Evolutionary conservation across 441 rosid species (phyloP).

Genomic region (Jatropha multifida): DNA sequence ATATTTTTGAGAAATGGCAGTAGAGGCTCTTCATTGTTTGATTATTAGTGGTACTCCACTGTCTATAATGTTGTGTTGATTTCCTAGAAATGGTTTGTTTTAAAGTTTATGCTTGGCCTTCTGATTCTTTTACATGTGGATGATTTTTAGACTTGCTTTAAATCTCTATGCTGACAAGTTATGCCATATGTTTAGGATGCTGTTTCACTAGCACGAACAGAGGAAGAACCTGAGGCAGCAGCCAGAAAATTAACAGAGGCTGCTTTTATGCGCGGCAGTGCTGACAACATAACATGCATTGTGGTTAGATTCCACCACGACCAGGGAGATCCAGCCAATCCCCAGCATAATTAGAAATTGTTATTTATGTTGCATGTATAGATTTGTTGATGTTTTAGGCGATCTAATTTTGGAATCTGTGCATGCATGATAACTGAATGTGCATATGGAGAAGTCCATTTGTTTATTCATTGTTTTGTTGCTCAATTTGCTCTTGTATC

Average conservation of each 20-base stretch:
- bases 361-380: conserved; percentile 21
- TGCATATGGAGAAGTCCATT: conserved; percentile 31
- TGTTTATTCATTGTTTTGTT: conserved; percentile 42
- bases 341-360: conserved; percentile 27
- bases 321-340: conserved; percentile 35
- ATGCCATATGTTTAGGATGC: conserved; percentile 66
- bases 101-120: neutral
- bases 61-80: neutral
- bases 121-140: neutral
- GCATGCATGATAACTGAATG: conserved; percentile 30
- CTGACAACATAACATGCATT: conserved; percentile 94
- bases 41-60: neutral
- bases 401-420: conserved; percentile 21
- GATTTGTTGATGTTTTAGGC: conserved; percentile 8
- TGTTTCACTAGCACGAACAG: conserved; percentile 60
- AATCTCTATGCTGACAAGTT: neutral
- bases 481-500: conserved; percentile 18
- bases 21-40: neutral
- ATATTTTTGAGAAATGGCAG: neutral
- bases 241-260: conserved; percentile 84
- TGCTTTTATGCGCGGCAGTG: conserved; percentile 87
- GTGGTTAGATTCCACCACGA: conserved; percentile 78
- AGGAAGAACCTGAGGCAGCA: conserved; percentile 82
- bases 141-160: neutral
- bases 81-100: neutral